Evolutionary conservation across 176 grass and related monocot species (phyloP).

Genomic region (Lolium rigidum): DNA sequence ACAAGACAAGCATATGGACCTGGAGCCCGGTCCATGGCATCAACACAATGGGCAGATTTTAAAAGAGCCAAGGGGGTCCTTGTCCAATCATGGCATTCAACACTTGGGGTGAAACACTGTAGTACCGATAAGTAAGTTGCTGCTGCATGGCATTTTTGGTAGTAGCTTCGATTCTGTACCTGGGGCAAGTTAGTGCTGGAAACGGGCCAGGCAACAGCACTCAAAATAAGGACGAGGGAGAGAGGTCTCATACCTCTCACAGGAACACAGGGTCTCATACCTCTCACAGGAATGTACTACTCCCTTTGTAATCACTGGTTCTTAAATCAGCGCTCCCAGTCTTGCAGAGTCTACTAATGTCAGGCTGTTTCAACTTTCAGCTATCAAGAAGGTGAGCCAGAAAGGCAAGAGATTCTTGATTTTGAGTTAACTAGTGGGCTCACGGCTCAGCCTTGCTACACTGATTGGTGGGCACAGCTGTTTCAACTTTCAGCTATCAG

Average conservation of each 20-base stretch:
- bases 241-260: neutral
- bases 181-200: neutral
- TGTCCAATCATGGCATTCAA: neutral
- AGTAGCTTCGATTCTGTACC: neutral
- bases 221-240: neutral
- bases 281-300: too few species aligned
- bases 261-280: neutral
- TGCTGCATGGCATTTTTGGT: neutral
- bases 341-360: neutral
- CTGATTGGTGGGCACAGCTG: neutral
- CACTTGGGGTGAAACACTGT: too few species aligned
- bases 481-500: neutral
- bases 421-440: neutral
- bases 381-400: neutral
- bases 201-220: neutral
- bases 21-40: too few species aligned
- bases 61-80: neutral
- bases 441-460: slow-evolving; percentile 14
- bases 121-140: too few species aligned
- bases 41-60: too few species aligned
- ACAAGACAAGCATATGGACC: too few species aligned
- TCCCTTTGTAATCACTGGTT: neutral
- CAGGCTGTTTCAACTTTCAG: neutral
- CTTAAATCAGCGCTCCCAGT: neutral
- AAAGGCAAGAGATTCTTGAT: neutral